Evolutionary conservation across 106 monocot species (phyloP), one percentile per base, ranked within the genome.

Genomic region (Acanthochlamys bracteata): DNA sequence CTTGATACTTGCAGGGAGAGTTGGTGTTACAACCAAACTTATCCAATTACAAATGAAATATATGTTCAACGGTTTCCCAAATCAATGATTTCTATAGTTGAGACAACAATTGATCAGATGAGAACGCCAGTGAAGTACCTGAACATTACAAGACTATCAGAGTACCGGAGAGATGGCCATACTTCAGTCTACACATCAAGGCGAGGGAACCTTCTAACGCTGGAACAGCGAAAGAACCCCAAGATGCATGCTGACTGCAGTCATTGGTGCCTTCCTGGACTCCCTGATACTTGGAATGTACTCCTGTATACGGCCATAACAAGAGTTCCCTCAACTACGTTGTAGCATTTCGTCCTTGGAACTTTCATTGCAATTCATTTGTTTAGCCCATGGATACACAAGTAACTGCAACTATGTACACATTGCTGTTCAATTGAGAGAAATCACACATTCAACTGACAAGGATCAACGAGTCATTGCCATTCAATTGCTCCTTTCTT

Each of bases 181-280:
- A 77, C 80, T 0, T 20, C 66, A 13, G 27, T 84, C 7, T 84
- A 84, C 63, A 84, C 79, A 14, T 15, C 57, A 7, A 66, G 78
- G 41, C 57, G 59, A 51, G 64, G 68, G 53, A 71, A 70, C 70
- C 74, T 82, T 10, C 52, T 79, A 12, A 71, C 75, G 2, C 25
- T 20, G 4, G 66, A 66, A 0, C 64, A 83, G 55, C 22, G 49
- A 22, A 55, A 45, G 57, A 51, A 62, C 14, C 75, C 78, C 0
- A 11, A 22, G 1, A 19, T 0, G 10, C 58, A 58, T 13, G 73
- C 80, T 0, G 83, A 83, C 19, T 83, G 83, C 64, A 83, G 79
- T 60, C 83, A 83, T 41, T 83, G 83, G 83, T 83, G 83, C 41
- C 70, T 79, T 43, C 79, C 79, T 3, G 79, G 79, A 27, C 0